A percentile compares a stretch with the other conserved stretches of the same genome.
These are phyloP conservation scores for Amauroascus niger DNA, from an alignment of 2,329 filamentous ascomycete genomes.

Conservation along the genomic window DNA sequence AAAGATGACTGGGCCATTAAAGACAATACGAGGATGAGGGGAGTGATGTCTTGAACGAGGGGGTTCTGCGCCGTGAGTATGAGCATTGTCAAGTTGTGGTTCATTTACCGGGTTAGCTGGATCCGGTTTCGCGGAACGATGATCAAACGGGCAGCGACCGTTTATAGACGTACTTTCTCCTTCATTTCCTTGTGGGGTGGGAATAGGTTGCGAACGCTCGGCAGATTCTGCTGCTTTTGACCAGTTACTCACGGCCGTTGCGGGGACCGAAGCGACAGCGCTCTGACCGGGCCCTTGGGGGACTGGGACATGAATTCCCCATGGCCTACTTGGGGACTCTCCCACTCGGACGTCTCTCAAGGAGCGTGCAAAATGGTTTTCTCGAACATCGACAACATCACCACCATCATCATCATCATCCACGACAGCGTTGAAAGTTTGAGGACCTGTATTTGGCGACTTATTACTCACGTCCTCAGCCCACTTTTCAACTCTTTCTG, in stretches of 20 bases:
- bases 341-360: conserved; percentile 85
- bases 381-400: conserved; percentile 47
- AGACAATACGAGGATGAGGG: conserved; percentile 50
- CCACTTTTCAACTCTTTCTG: conserved; percentile 75
- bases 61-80: conserved; percentile 12
- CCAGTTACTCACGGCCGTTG: conserved; percentile 17
- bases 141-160: conserved; percentile 36
- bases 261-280: conserved; percentile 17
- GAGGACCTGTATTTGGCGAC: conserved; percentile 31
- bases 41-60: conserved; percentile 1
- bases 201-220: conserved; percentile 12
- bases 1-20: conserved; percentile 89
- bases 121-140: background rate
- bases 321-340: conserved; percentile 84
- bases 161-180: background rate
- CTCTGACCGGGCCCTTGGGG: conserved; percentile 35
- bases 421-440: background rate
- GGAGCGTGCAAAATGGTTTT: conserved; percentile 70
- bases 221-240: conserved; percentile 16
- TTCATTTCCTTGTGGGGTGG: background rate
- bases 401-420: conserved; percentile 30
- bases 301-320: conserved; percentile 76
- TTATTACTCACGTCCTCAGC: conserved; percentile 62
- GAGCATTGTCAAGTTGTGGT: background rate
- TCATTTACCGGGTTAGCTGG: background rate